Percentiles rank a stretch among this genome's conserved stretches.
These are phyloP conservation scores for Myxozyma udenii DNA, from an alignment of 805 yeast genomes.

Conservation along the genomic window DNA sequence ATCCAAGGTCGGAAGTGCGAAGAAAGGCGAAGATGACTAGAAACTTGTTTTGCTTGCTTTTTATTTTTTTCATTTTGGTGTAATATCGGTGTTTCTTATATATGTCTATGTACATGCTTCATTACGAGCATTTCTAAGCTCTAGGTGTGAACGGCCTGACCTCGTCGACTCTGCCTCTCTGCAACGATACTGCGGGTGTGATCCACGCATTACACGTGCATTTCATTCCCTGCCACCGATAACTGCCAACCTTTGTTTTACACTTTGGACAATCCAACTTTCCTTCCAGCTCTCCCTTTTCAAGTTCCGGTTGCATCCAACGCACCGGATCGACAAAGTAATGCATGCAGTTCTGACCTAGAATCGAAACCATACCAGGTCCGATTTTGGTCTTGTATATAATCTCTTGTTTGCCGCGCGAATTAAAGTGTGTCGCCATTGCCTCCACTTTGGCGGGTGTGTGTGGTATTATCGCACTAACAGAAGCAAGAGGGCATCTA, in stretches of 20 bases:
- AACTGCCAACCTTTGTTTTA: constrained; percentile 79
- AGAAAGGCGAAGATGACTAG: constrained; percentile 1
- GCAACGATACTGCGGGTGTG: constrained; percentile 83
- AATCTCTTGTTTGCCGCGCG: neutral
- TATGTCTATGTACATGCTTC: neutral
- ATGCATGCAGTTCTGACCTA: constrained; percentile 63
- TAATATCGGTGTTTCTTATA: neutral
- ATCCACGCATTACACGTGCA: constrained; percentile 97
- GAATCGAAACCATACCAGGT: constrained; percentile 29
- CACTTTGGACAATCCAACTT: constrained; percentile 84
- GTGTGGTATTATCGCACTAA: constrained; percentile 3
- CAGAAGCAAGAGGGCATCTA: neutral
- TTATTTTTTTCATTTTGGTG: too few species aligned
- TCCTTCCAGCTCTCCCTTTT: constrained; percentile 77
- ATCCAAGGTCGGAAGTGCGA: neutral
- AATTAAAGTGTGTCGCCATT: too few species aligned
- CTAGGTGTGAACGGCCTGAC: constrained; percentile 35
- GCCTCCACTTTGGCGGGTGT: constrained; percentile 6
- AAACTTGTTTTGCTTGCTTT: neutral
- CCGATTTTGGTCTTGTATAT: constrained; percentile 15
- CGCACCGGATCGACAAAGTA: constrained; percentile 80
- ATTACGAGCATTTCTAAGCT: constrained; percentile 1
- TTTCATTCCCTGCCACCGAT: constrained; percentile 89
- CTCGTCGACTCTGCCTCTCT: constrained; percentile 75
- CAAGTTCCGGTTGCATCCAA: constrained; percentile 87